These are phyloP conservation scores for Penicillium sclerotigenum DNA, from an alignment of 2,329 filamentous ascomycete genomes.

Conservation along the genomic window DNA sequence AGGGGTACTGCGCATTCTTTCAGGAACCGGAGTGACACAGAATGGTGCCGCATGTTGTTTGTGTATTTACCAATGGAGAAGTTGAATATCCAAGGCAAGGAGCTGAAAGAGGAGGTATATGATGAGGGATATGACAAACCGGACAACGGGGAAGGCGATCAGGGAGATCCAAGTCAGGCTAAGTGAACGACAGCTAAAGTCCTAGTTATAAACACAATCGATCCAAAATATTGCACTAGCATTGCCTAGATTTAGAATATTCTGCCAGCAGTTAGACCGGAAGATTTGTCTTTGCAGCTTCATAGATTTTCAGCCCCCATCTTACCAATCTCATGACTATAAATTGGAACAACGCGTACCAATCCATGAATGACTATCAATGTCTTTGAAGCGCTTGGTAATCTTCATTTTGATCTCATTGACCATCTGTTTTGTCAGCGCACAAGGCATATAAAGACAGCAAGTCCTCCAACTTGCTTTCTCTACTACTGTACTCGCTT, in stretches of 20 bases:
- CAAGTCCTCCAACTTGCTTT: neutral
- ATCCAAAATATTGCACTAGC: neutral
- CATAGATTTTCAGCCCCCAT: neutral
- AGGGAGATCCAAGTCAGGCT: neutral
- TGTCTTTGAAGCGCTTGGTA: neutral
- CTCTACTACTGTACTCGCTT: neutral
- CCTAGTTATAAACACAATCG: neutral
- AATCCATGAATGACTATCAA: neutral
- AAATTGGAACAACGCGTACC: neutral
- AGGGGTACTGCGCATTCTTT: slow-evolving; percentile 33
- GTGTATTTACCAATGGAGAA: slow-evolving; percentile 32
- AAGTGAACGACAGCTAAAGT: neutral
- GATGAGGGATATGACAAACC: slow-evolving; percentile 23
- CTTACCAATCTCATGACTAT: slow-evolving; percentile 12
- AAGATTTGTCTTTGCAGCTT: neutral
- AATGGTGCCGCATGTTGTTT: slow-evolving; percentile 34
- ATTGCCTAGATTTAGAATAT: neutral
- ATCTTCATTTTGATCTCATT: neutral
- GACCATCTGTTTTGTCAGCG: neutral
- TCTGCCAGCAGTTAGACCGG: no score
- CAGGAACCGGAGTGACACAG: slow-evolving; percentile 24
- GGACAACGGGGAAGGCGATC: neutral
- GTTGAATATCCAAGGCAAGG: slow-evolving; percentile 46
- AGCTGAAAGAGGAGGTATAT: slow-evolving; percentile 50
- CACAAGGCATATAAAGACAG: neutral